These are phyloP conservation scores for Osmozyma mogii DNA, from an alignment of 805 yeast genomes.

Conservation along the genomic window DNA sequence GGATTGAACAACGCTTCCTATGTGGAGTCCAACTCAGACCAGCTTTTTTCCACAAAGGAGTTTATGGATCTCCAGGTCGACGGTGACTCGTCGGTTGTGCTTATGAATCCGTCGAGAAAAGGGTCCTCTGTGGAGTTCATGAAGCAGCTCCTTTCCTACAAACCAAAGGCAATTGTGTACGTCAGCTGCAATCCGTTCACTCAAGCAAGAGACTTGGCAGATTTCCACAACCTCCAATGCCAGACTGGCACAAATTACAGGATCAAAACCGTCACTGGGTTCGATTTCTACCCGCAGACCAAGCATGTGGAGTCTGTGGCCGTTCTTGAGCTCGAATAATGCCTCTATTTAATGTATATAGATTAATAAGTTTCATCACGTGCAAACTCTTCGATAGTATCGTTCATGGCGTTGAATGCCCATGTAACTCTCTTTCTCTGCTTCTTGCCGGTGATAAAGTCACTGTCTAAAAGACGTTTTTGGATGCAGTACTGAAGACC, in stretches of 20 bases:
- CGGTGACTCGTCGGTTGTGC: slow-evolving; percentile 28
- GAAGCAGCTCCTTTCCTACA: slow-evolving; percentile 27
- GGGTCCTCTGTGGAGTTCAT: slow-evolving; percentile 30
- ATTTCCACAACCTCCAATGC: slow-evolving; percentile 18
- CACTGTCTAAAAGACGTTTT: slow-evolving; percentile 37
- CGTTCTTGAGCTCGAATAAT: slow-evolving; percentile 21
- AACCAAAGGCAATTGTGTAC: slow-evolving; percentile 31
- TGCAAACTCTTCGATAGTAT: slow-evolving; percentile 40
- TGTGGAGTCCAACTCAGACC: slow-evolving; percentile 28
- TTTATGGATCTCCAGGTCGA: slow-evolving; percentile 18
- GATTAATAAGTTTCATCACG: background rate
- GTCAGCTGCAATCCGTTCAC: slow-evolving; percentile 40
- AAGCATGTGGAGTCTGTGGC: slow-evolving; percentile 53
- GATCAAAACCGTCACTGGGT: slow-evolving; percentile 24
- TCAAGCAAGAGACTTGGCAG: slow-evolving; percentile 36
- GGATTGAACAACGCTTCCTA: slow-evolving; percentile 21
- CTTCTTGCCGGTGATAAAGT: slow-evolving; percentile 43
- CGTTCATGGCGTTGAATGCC: slow-evolving; percentile 54
- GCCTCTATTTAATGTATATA: background rate
- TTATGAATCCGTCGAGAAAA: slow-evolving; percentile 40
- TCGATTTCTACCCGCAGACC: slow-evolving; percentile 49
- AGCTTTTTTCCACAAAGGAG: slow-evolving; percentile 21
- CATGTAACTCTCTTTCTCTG: slow-evolving; percentile 54
- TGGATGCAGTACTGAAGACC: slow-evolving; percentile 61
- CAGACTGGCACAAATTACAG: slow-evolving; percentile 8